Evolutionary conservation across 306 rosid species (phyloP), one percentile per base, ranked within the genome.

Genomic region (Sicyos edulis): DNA sequence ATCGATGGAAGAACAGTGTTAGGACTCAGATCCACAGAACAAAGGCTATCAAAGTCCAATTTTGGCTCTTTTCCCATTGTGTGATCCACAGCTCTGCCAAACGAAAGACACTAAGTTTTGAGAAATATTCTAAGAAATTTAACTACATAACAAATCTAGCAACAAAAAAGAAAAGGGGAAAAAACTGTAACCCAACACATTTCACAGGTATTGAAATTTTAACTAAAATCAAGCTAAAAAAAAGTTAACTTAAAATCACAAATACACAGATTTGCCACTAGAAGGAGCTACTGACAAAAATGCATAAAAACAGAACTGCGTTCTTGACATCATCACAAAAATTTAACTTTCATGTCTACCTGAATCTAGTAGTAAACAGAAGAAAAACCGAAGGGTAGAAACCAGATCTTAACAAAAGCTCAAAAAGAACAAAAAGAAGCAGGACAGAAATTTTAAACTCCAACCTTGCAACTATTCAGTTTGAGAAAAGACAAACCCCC

Each of bases 1-100:
- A 76, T 84, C 74, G 85, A 74, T 65, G 87, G 89, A 80, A 95
- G 97, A 81, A 95, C 97, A 9, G 97, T 95, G 72, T 86, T 89
- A 22, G 97, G 97, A 85, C 99, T 95, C 79, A 86, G 79, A 80
- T 83, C 92, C 74, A 82, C 86, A 26, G 75, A 51, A 78, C 82
- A 67, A 72, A 80, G 84, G 74, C 78, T 82, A 44, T 77, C 84
- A 65, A 71, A 81, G 76, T 82, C 83, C 75, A 82, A 75, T 82
- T 89, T 88, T 86, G 89, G 82, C 82, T 87, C 90, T 69, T 80
- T 77, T 69, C 91, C 87, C 90, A 90, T 93, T 58, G 80, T 77
- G 68, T 66, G 80, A 83, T 80, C 53, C 77, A 67, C 71, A 84
- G 71, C 71, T 83, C 91, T 83, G 80, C 83, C 73, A 77, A 15